These are phyloP conservation scores for Panicum virgatum DNA, from an alignment of 202 grass and related monocot genomes.

Conservation along the genomic window DNA sequence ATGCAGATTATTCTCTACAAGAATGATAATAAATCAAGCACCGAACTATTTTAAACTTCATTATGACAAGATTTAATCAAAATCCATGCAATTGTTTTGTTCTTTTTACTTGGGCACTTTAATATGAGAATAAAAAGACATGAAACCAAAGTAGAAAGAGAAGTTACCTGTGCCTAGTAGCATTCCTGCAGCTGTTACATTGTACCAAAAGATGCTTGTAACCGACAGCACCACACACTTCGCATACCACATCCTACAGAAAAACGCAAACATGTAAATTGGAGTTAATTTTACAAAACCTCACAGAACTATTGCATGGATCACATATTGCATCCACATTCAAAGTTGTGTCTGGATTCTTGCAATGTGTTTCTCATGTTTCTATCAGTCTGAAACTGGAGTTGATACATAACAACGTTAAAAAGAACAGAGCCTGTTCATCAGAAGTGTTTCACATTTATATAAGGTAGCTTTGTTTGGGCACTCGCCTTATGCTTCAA, in stretches of 20 bases:
- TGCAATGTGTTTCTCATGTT: background rate
- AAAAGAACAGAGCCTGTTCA: background rate
- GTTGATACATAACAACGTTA: background rate
- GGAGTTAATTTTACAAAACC: background rate
- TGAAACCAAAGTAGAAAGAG: background rate
- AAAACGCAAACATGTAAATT: slow-evolving; percentile 8
- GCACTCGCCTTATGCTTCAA: background rate
- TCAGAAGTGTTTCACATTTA: background rate
- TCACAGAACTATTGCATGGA: background rate
- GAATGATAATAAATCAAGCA: background rate
- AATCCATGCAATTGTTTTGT: background rate
- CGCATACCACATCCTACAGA: slow-evolving; percentile 52
- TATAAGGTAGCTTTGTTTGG: background rate
- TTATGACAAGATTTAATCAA: background rate
- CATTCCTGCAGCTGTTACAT: slow-evolving; percentile 39
- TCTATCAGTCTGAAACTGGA: background rate
- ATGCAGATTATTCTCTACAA: background rate
- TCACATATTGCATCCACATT: background rate
- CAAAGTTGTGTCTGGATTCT: background rate
- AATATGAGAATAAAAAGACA: background rate
- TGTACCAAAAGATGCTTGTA: slow-evolving; percentile 38
- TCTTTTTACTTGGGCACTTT: background rate
- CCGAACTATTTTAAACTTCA: background rate
- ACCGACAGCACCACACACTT: slow-evolving; percentile 50
- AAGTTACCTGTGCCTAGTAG: slow-evolving; percentile 42